Percentiles rank a stretch among this genome's conserved stretches.
Evolutionary conservation across 192 early-diverging fungal species (phyloP).

Genomic region (Coemansia sp.): DNA sequence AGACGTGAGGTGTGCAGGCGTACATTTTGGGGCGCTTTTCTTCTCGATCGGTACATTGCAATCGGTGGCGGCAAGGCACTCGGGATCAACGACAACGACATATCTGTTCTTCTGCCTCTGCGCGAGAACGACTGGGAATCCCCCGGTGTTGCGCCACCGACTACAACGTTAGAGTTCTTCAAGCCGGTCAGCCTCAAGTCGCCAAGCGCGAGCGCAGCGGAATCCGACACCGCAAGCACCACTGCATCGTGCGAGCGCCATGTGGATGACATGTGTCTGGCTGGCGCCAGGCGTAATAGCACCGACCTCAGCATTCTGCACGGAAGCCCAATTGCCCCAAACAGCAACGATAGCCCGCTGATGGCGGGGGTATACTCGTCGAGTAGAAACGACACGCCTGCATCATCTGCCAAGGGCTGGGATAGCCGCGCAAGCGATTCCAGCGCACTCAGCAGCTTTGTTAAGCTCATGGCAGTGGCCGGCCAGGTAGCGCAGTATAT

Average conservation of each 20-base stretch:
- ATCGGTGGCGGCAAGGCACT: constrained; percentile 54
- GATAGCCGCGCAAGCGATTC: constrained; percentile 23
- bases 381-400: constrained; percentile 26
- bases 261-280: not conserved
- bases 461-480: constrained; percentile 53
- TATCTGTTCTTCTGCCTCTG: constrained; percentile 43
- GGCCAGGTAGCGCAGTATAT: constrained; percentile 53
- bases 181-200: constrained; percentile 16
- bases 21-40: constrained; percentile 51
- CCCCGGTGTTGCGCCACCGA: constrained; percentile 25
- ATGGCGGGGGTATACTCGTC: not conserved
- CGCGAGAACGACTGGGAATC: constrained; percentile 45
- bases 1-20: constrained; percentile 48
- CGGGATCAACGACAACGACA: constrained; percentile 54
- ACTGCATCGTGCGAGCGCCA: not conserved
- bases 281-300: not conserved
- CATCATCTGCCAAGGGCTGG: constrained; percentile 28
- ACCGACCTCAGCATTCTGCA: not conserved
- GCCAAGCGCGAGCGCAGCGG: not conserved
- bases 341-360: constrained; percentile 23
- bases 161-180: constrained; percentile 48
- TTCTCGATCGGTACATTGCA: constrained; percentile 50
- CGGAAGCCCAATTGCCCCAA: constrained; percentile 8
- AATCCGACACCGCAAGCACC: constrained; percentile 3
- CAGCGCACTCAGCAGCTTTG: constrained; percentile 40